Evolutionary conservation across 768 basidiomycete genomes (phyloP).

Genomic region (Lactarius psammicola): DNA sequence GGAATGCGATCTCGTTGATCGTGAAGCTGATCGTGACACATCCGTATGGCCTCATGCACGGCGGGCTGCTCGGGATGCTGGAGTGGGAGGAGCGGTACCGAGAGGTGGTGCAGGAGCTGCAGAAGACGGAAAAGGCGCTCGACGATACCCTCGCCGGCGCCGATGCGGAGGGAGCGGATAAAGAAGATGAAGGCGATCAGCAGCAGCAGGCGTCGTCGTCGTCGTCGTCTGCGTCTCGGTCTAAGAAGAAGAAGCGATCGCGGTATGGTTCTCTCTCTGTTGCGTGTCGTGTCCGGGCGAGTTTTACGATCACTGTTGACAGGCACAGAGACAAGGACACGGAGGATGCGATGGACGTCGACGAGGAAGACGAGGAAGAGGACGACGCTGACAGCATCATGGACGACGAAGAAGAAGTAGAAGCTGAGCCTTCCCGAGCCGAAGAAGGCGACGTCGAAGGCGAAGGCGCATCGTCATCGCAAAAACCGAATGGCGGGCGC

Average conservation of each 20-base stretch:
- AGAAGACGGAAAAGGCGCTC: slow-evolving; percentile 64
- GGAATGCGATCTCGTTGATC: slow-evolving; percentile 74
- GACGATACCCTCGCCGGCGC: slow-evolving; percentile 58
- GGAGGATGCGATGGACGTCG: slow-evolving; percentile 60
- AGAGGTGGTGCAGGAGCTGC: slow-evolving; percentile 58
- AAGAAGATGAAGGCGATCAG: slow-evolving; percentile 31
- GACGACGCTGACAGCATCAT: slow-evolving; percentile 40
- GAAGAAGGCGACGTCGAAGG: slow-evolving; percentile 30
- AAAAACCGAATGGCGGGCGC: slow-evolving; percentile 45
- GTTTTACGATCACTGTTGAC: neutral
- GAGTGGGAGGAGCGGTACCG: slow-evolving; percentile 77
- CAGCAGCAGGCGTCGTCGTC: slow-evolving; percentile 34
- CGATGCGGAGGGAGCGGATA: slow-evolving; percentile 30
- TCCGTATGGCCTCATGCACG: slow-evolving; percentile 82
- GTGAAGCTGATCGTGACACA: slow-evolving; percentile 79
- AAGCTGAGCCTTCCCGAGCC: slow-evolving; percentile 34
- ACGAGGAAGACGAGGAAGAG: slow-evolving; percentile 41
- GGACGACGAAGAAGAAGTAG: slow-evolving; percentile 43
- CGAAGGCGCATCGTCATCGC: slow-evolving; percentile 15
- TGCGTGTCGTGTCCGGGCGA: neutral
- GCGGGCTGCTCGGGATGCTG: slow-evolving; percentile 68
- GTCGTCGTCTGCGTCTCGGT: slow-evolving; percentile 26
- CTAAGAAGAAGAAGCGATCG: slow-evolving; percentile 32
- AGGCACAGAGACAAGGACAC: slow-evolving; percentile 6
- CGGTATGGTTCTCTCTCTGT: slow-evolving; percentile 31